These are phyloP conservation scores for Phytophthora pluvialis DNA, from an alignment of 352 stramenopile genomes.

Conservation along the genomic window DNA sequence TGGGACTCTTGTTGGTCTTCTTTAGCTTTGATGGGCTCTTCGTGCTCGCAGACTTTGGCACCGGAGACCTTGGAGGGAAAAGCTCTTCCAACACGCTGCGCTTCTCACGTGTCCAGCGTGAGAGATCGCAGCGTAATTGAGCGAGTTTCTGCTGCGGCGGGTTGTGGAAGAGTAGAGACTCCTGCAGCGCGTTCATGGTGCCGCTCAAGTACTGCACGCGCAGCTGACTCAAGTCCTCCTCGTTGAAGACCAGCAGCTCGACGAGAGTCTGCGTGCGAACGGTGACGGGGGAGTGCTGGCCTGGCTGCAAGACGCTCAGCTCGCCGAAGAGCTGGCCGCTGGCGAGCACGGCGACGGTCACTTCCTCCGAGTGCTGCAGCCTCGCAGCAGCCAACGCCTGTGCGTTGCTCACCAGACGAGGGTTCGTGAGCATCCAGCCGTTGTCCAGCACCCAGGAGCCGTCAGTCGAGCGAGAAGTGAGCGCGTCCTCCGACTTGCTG, in stretches of 20 bases:
- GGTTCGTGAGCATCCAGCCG: conserved; percentile 83
- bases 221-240: conserved; percentile 57
- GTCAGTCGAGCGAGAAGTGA: conserved; percentile 50
- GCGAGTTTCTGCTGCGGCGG: conserved; percentile 77
- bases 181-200: conserved; percentile 80
- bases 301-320: conserved; percentile 71
- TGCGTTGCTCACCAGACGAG: conserved; percentile 61
- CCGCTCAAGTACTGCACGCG: conserved; percentile 75
- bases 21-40: conserved; percentile 15
- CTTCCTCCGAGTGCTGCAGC: conserved; percentile 42
- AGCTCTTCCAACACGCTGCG: conserved; percentile 56
- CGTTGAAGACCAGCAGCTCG: conserved; percentile 64
- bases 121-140: conserved; percentile 60
- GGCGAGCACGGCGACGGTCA: conserved; percentile 65
- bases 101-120: conserved; percentile 60
- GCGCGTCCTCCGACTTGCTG: conserved; percentile 31
- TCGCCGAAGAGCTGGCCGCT: conserved; percentile 79
- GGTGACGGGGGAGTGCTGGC: conserved; percentile 65
- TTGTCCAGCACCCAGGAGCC: conserved; percentile 83
- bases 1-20: not conserved
- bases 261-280: conserved; percentile 70
- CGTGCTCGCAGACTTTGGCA: conserved; percentile 10
- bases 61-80: conserved; percentile 31
- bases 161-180: conserved; percentile 83
- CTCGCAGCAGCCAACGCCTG: conserved; percentile 29